Base-by-base conservation (phyloP, 2,329 filamentous ascomycete species). In the Calonectria fujianensis region DNA sequence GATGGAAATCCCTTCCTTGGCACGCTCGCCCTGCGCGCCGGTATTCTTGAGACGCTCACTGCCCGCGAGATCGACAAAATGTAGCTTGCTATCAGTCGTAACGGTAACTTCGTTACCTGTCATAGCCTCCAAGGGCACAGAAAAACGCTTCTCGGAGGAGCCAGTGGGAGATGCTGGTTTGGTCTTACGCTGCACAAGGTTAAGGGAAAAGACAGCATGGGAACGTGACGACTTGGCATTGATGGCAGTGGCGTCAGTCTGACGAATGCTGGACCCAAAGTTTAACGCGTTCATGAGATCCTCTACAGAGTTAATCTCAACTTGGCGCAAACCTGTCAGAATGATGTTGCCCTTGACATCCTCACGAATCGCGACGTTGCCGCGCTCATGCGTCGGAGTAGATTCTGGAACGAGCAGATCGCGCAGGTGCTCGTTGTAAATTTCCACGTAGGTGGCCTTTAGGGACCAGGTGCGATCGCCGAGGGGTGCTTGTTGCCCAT, bases 31-130 rank as follows among this genome's bases (percentile, higher is more conserved):
- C 76, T 98, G 96, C 0, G 97, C 97, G 41, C 96, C 95, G 0
- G 97, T 99, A 81, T 99, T 98, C 87, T 99, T 99, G 82, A 99
- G 88, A 80, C 97, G 92, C 87, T 99, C 97, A 83, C 97, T 98
- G 78, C 97, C 97, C 67, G 97, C 97, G 84, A 99, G 88, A 91
- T 99, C 97, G 74, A 99, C 97, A 83, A 99, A 99, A 84, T 99
- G 97, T 66, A 99, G 90, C 86, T 99, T 99, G 91, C 97, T 99
- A 85, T 99, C 97, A 13, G 97, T 94, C 0, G 96, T 98, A 52
- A 98, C 90, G 64, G 90, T 90, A 41, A 93, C 91, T 24, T 93
- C 91, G 39, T 84, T 81, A 31, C 91, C 90, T 3, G 93, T 91
- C 88, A 97, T 91, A 50, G 93, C 91, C 82, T 98, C 97, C 8